Evolutionary conservation across 192 early-diverging fungal genomes (phyloP), one percentile per base, ranked within the genome.

Genomic region (Gaertneriomyces sp.): DNA sequence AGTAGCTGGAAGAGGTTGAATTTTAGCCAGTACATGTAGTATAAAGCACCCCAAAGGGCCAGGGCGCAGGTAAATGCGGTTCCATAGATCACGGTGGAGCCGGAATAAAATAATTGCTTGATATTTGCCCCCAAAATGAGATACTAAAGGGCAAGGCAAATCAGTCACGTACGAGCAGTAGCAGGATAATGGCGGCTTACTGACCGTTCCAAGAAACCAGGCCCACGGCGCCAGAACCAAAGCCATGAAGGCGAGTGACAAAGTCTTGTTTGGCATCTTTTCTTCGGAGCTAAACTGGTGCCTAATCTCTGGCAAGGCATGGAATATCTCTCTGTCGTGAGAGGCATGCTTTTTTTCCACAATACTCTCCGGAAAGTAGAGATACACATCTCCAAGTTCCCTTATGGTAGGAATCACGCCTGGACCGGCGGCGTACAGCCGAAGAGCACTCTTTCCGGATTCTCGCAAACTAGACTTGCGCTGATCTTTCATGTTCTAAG

Each of bases 1-100:
- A 80, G 60, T 44, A 80, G 54, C 57, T 80, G 76, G 74, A 80
- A 80, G 63, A 80, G 43, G 61, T 78, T 80, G 46, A 77, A 45
- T 25, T 60, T 38, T 17, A 72, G 19, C 76, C 75, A 80, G 69
- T 72, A 80, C 10, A 74, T 45, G 62, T 70, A 68, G 55, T 76
- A 75, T 17, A 80, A 63, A 7, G 44, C 33, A 39, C 68, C 47
- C 42, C 57, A 76, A 10, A 57, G 47, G 45, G 61, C 68, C 7
- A 80, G 61, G 51, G 60, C 20, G 11, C 46, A 59, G 42, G 78
- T 53, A 54, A 75, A 80, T 20, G 68, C 45, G 14, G 63, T 10
- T 25, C 79, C 79, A 60, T 65, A 73, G 16, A 77, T 41, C n/a
- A 60, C 42, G 45, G 50, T 60, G 60, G 58, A 19, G 11, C 62